Evolutionary conservation across 805 yeast genomes (phyloP), one percentile per base, ranked within the genome.

Genomic region (Kregervanrija fluxuum): DNA sequence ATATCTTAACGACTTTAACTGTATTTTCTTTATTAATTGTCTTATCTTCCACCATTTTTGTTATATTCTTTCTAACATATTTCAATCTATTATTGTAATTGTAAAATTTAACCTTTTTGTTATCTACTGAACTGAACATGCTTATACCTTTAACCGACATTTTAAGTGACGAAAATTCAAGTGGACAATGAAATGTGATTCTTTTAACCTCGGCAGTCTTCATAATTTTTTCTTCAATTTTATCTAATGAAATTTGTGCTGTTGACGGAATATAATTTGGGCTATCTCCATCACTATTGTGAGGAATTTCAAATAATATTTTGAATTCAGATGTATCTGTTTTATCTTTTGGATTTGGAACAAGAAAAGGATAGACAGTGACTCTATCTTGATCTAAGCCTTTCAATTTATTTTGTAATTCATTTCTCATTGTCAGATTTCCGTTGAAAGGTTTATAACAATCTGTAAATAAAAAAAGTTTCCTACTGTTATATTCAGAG

Each of bases 141-240:
- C 82, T 64, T 54, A 79, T 85, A 0, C 95, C 97, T 51, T 75
- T 77, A 1, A 90, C 70, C 0, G 88, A 83, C 40, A 91, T 73
- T 0, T 70, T 68, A 14, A 90, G 45, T 13, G 41, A 22, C 33
- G 75, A 77, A 5, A 87, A 62, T 1, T 77, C 71, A 38, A 89
- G 61, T 9, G 80, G 75, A 48, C 85, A 77, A 12, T 75, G 70
- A 56, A 84, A 85, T 41, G 74, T 75, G 0, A 80, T 71, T 40
- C 95, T 64, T 40, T 75, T 74, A 4, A 85, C 72, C 52, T 82
- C 85, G 49, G 77, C 81, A 30, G 77, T 68, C 38, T 82, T 62
- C 34, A 74, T 60, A 5, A 88, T 72, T 36, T 71, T 65, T 5
- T 68, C 61, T 41, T 70, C 69, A 33, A 84, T 72, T 35, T 63